These are phyloP conservation scores for Kingdonia uniflora DNA, from an alignment of 164 flowering plant species.

Conservation along the genomic window DNA sequence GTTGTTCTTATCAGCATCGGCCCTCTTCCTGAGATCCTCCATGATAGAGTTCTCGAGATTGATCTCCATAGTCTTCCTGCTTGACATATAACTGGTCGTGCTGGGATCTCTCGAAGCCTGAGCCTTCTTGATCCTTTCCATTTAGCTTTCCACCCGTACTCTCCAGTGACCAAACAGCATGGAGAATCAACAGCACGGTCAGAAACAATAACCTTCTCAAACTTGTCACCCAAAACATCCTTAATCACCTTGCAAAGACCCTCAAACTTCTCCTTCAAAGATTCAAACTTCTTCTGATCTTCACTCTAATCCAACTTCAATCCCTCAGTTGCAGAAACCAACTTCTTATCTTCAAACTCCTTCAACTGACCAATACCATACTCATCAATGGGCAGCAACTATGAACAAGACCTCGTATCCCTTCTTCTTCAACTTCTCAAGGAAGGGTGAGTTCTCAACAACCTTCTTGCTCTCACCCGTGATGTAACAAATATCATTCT, in stretches of 20 bases:
- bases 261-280: conserved; percentile 3
- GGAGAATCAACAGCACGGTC: too few species aligned
- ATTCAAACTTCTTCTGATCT: not conserved
- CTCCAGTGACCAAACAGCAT: too few species aligned
- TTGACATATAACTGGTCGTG: not conserved
- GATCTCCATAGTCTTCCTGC: not conserved
- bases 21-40: not conserved
- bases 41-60: not conserved
- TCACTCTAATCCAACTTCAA: conserved; percentile 4
- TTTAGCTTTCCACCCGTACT: conserved; percentile 4
- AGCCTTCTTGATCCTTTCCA: not conserved
- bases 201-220: too few species aligned
- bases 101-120: not conserved
- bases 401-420: conserved; percentile 1
- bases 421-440: conserved; percentile 4
- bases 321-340: too few species aligned
- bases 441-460: conserved; percentile 5
- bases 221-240: conserved; percentile 4
- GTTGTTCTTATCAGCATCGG: not conserved
- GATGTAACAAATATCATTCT: conserved; percentile 5
- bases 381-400: conserved; percentile 4
- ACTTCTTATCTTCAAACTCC: conserved; percentile 4
- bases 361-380: not conserved
- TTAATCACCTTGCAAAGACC: conserved; percentile 1
- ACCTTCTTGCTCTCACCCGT: conserved; percentile 2